Evolutionary conservation across 768 basidiomycete species (phyloP), one percentile per base, ranked within the genome.

Genomic region (Ramaria rubella): DNA sequence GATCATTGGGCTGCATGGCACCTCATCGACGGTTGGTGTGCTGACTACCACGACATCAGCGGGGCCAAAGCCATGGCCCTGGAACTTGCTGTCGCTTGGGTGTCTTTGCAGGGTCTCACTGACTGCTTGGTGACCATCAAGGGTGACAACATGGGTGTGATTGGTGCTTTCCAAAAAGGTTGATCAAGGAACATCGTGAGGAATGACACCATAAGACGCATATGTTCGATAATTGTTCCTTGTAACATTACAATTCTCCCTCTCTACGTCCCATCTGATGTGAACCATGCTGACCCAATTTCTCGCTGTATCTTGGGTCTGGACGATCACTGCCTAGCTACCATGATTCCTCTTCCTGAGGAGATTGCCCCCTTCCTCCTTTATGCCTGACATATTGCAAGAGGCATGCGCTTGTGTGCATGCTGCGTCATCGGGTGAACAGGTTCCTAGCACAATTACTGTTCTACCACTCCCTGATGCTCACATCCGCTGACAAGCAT

Each of bases 131-230:
- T 56, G 6, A n/a, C 48, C 21, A 33, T 56, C 17, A 23, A 27
- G 3, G 55, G 55, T 4, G 43, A 56, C 45, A 56, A 56, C 45
- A 56, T 45, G 2, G 55, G 55, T n/a, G n/a, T 34, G 55, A 56
- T 33, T 14, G 55, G 45, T 15, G 55, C 55, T 6, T 48, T 48
- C 14, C 1, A 30, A 7, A 21, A 31, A 14, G 44, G 55, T 15
- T 12, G 45, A 4, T 44, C 44, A 4, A 21, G 44, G 5, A 48
- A 33, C 23, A 14, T 38, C 11, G 26, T 19, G 15, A 17, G n/a
- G n/a, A 56, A 49, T 34, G 31, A 30, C 11, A 14, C 23, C 14
- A 17, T 56, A 14, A n/a, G 44, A 2, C 5, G 45, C 4, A 46
- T 56, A 5, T 12, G n/a, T 4, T n/a, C 46, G 5, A n/a, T n/a